Evolutionary conservation across 441 rosid genomes (phyloP), one percentile per base, ranked within the genome.

Genomic region (Omphalea diandra): DNA sequence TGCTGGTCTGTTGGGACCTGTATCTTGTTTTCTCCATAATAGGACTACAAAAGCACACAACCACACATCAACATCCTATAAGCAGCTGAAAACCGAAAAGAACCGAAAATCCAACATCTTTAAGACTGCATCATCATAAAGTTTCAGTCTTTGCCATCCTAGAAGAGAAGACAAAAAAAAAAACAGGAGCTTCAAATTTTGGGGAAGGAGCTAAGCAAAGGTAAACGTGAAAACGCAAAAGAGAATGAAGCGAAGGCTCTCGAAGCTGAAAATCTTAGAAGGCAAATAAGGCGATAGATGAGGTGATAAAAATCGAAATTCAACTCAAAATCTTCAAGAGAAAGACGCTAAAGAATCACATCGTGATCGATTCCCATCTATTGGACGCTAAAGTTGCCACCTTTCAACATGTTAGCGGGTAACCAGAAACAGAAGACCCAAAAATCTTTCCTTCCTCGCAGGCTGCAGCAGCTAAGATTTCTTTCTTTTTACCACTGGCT

Each of bases 21-120:
- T 70, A 71, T 62, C 79, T 69, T 71, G 49, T 75, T 70, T 74
- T 85, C 82, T 70, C 87, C 92, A 88, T 85, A n/a, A n/a, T n/a
- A 31, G 67, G 22, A 47, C 57, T 35, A 9, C 12, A 52, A 43
- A 29, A 18, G 65, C 18, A 18, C 3, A n/a, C 6, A n/a, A n/a
- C n/a, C 22, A 65, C 68, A 53, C 41, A 46, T 33, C n/a, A 35
- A 65, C 56, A 27, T 62, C 52, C 64, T 44, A 33, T n/a, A 43
- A 57, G 46, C 17, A 65, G 68, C 74, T 41, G 46, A 41, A 63
- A 43, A 10, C 55, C 68, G 47, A 31, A 71, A 36, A n/a, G 41
- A 36, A 6, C 20, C 53, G 32, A 44, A 53, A 35, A 54, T 1
- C 56, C 63, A 41, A 29, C 61, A 54, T 33, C 75, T 58, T 26